These are phyloP conservation scores for Apiospora saccharicola DNA, from an alignment of 2,329 filamentous ascomycete species.

Conservation along the genomic window DNA sequence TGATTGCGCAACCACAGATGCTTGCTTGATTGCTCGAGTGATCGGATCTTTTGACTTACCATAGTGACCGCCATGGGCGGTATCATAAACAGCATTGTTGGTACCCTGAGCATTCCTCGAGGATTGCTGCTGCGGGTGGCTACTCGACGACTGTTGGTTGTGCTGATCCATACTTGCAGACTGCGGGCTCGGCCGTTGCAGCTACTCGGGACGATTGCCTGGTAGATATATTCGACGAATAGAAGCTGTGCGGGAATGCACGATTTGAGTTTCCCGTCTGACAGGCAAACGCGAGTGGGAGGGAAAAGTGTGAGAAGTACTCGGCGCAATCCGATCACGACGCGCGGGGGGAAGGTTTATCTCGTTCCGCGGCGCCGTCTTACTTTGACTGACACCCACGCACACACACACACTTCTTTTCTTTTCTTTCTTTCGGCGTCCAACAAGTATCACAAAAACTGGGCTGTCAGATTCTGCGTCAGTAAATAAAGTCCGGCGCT, in stretches of 20 bases:
- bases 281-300: conserved; percentile 21
- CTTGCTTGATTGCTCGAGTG: conserved; percentile 26
- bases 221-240: conserved; percentile 16
- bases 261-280: conserved; percentile 21
- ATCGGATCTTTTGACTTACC: conserved; percentile 57
- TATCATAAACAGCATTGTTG: conserved; percentile 66
- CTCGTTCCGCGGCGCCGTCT: conserved; percentile 17
- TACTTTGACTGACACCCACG: conserved; percentile 17
- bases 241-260: conserved; percentile 17
- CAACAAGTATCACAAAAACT: conserved; percentile 18
- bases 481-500: neutral
- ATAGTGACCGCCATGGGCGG: conserved; percentile 78
- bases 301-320: neutral
- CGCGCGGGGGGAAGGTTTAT: conserved; percentile 18
- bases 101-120: conserved; percentile 30
- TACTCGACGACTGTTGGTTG: conserved; percentile 21
- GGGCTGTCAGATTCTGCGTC: neutral
- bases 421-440: neutral
- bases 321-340: conserved; percentile 21
- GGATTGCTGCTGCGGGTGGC: conserved; percentile 22
- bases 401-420: neutral
- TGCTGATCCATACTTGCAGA: conserved; percentile 25
- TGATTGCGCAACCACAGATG: conserved; percentile 33
- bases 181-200: conserved; percentile 17
- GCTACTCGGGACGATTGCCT: conserved; percentile 20